Evolutionary conservation across 2,329 filamentous ascomycete genomes (phyloP), one percentile per base, ranked within the genome.

Genomic region (Daldinia sp.): DNA sequence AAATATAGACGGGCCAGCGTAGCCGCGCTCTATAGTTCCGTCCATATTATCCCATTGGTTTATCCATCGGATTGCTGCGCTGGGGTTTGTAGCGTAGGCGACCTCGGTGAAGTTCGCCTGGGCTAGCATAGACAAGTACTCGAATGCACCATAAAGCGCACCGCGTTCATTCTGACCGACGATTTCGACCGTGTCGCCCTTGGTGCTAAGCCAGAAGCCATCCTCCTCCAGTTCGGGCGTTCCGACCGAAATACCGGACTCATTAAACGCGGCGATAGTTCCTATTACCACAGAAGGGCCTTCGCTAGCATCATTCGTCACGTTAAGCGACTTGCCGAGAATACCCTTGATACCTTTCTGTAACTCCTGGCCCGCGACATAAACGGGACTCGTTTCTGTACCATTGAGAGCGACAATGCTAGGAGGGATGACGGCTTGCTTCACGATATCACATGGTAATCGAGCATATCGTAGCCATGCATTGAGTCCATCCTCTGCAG

Each of bases 1-100:
- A 77, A 91, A 92, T 57, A 91, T 89, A 0, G 88, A 91, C 0
- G 81, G 77, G 0, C 90, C 89, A 3, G 81, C 89, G 68, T 89
- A 92, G 15, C 89, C 89, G 54, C 89, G 80, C 73, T 91, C 89
- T 43, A 92, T 87, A 37, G 82, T 86, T 10, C 88, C 83, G 60
- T 89, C 83, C 73, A 91, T 78, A 67, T 92, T 91, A 72, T 92
- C 88, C 89, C 89, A 92, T 67, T 92, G 84, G 70, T 92, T 91
- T 0, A 86, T 83, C 89, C 89, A 91, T 66, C 89, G 82, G 39
- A 92, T 75, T 0, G 78, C 72, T 7, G 80, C 75, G 6, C 79
- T 80, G 11, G 80, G 78, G 30, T 84, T 78, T 77, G 85, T 83
- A 6, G 80, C 81, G 17, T 84, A 78, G 9, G 85, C 80, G 55